Base-by-base conservation (phyloP, 1,284 basidiomycete species). In the Trichosporon sp. region DNA sequence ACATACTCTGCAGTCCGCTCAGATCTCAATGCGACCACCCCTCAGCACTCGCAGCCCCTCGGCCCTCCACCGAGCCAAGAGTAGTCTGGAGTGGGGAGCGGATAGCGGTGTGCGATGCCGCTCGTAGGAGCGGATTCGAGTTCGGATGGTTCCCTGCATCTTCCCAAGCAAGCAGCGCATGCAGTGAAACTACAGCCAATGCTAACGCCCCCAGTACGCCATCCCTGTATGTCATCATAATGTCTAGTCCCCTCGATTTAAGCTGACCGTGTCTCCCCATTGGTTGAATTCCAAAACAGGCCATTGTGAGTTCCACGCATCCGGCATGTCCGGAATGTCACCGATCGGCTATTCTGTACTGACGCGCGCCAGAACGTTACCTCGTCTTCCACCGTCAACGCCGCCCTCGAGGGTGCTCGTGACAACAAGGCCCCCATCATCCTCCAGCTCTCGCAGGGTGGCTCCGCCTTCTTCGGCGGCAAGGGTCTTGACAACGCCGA, bases 351-450 rank as follows among this genome's bases (percentile, higher is more conserved):
- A 40, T 14, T 19, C 12, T 4, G 19, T 35, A 16, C 70, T 46
- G n/a, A 61, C 51, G 19, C 65, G 56, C 59, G 66, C 63, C 70
- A 84, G 82, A 94, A 94, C 82, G 90, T 92, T 71, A 94, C 92
- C 70, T 95, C 93, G 35, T 93, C 93, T 5, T 95, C 93, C 65
- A 90, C 90, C 69, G 92, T 90, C 75, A 94, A 94, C 83, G 92
- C 92, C 72, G 90, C 89, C 72, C 90, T 96, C 74, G 94, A 96
- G 86, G 93, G 92, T 76, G 93, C 93, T 70, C 90, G 92, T 73
- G 92, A 93, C 85, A 90, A 93, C 88, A 98, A 99, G 85, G 89
- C 96, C 38, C 97, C 96, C 75, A 95, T 99, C 86, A 98, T 99
- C 86, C 88, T 98, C 81, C 97, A 99, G 85, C 90, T 96, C 78